These are phyloP conservation scores for Aphanomyces cochlioides DNA, from an alignment of 352 stramenopile species.

Conservation along the genomic window DNA sequence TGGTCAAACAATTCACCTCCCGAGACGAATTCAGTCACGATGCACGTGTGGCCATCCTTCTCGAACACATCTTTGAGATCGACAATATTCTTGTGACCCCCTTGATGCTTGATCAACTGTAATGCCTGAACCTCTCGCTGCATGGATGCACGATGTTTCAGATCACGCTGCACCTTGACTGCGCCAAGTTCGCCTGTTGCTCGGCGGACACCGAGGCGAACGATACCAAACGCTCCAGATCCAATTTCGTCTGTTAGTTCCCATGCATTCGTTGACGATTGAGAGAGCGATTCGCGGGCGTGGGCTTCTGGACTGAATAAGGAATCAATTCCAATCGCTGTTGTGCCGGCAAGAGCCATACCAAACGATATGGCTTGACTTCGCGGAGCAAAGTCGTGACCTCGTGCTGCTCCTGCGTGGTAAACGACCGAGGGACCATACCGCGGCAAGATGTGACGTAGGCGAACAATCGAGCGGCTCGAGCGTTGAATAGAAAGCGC, in stretches of 20 bases:
- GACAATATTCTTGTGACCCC: conserved; percentile 84
- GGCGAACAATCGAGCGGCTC: no score
- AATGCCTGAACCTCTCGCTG: conserved; percentile 69
- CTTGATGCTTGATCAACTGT: conserved; percentile 65
- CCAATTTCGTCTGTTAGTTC: conserved; percentile 52
- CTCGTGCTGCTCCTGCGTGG: neutral
- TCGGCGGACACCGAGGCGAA: conserved; percentile 62
- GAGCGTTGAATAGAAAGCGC: no score
- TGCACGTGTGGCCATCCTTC: conserved; percentile 56
- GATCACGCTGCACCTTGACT: conserved; percentile 59
- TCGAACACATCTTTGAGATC: conserved; percentile 80
- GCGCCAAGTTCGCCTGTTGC: conserved; percentile 65
- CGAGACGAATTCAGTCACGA: conserved; percentile 84
- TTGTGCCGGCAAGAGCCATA: conserved; percentile 17
- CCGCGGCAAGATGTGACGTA: no score
- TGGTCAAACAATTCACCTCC: conserved; percentile 90
- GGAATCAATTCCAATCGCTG: conserved; percentile 8
- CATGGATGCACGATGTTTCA: conserved; percentile 47
- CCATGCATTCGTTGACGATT: neutral
- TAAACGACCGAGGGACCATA: neutral
- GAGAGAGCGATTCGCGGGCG: neutral
- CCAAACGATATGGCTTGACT: neutral
- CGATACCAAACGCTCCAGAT: conserved; percentile 61
- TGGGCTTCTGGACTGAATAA: conserved; percentile 3
- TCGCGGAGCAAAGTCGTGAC: no score